Percentiles rank a stretch among this genome's conserved stretches.
phyloP scores from a whole-genome alignment of 805 yeast genomes.

The Kazachstania viticola region DNA sequence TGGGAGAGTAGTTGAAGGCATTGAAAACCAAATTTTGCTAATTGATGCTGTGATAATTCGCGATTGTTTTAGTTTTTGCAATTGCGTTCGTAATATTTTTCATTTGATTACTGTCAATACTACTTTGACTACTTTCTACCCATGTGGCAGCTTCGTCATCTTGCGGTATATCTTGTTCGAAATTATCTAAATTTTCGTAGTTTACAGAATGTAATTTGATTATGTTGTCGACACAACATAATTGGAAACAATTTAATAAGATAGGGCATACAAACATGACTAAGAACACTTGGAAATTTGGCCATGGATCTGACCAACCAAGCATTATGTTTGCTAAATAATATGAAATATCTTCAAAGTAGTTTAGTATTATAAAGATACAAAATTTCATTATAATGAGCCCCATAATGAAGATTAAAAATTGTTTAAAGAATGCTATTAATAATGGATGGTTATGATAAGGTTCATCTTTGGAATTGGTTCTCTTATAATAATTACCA shows the following conservation, averaged over 20 bases:
- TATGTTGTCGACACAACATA: slow-evolving; percentile 60
- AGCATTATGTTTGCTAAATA: slow-evolving; percentile 66
- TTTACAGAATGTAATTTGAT: slow-evolving; percentile 42
- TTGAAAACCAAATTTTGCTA: no score
- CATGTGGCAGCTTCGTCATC: slow-evolving; percentile 3
- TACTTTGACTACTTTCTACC: no score
- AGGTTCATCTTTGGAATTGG: neutral
- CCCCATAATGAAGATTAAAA: slow-evolving; percentile 55
- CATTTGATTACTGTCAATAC: no score
- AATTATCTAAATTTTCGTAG: slow-evolving; percentile 17
- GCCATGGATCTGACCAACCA: slow-evolving; percentile 74
- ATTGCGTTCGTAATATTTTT: no score
- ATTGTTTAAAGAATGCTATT: slow-evolving; percentile 59
- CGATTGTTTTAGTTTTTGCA: no score
- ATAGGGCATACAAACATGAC: slow-evolving; percentile 79
- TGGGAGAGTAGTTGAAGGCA: no score
- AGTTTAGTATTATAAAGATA: slow-evolving; percentile 44
- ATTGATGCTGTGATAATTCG: no score
- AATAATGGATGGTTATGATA: slow-evolving; percentile 26
- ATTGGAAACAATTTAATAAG: slow-evolving; percentile 62
- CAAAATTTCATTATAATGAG: slow-evolving; percentile 50
- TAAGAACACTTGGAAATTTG: slow-evolving; percentile 72
- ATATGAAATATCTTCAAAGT: slow-evolving; percentile 59
- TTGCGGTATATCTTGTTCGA: slow-evolving; percentile 16
- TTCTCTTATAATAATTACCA: slow-evolving; percentile 29